Base-by-base conservation (phyloP, 441 rosid species). In the Capsella rubella region DNA sequence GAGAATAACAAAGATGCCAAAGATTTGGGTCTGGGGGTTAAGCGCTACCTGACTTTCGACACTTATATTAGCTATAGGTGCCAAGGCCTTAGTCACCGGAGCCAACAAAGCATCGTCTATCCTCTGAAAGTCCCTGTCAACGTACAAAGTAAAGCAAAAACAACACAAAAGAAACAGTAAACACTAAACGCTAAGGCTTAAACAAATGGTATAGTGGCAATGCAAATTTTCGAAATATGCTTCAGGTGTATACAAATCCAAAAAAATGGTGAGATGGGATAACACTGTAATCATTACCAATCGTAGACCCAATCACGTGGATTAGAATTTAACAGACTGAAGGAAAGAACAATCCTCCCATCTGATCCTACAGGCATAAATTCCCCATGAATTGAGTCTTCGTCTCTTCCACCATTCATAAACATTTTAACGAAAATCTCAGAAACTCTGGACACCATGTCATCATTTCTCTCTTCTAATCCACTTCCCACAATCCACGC, bases 281-380 rank as follows among this genome's bases (percentile, higher is more conserved):
- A 72, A 29, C 3, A 67, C 39, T 57, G 40, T 18, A 59, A 34
- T 56, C 73, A 42, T 83, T 85, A 95, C 98, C 98, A 93, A 80
- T 91, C 94, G 72, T 82, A 93, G 70, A 85, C 80, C 98, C 98
- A 89, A 80, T 89, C 91, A 49, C 34, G 84, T 6, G 99, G 98
- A 78, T 93, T 81, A 0, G 97, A 83, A 79, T 93, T 95, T 51
- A 95, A 94, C 78, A 95, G 78, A 79, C 88, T 95, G 78, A 93
- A 93, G 0, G 99, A 95, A 58, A 95, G 92, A 81, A 91, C 92
- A 59, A 91, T 82, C 82, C 58, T 93, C 67, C 99, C 97, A 84
- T 95, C 97, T 35, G 99, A 79, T 66, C 97, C 98, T 18, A 91
- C 97, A 8, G 99, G 99, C 96, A 93, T 93, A 77, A 89, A 91